Evolutionary conservation across 345 rosid genomes (phyloP), one percentile per base, ranked within the genome.

Genomic region (Gossypium sturtianum): DNA sequence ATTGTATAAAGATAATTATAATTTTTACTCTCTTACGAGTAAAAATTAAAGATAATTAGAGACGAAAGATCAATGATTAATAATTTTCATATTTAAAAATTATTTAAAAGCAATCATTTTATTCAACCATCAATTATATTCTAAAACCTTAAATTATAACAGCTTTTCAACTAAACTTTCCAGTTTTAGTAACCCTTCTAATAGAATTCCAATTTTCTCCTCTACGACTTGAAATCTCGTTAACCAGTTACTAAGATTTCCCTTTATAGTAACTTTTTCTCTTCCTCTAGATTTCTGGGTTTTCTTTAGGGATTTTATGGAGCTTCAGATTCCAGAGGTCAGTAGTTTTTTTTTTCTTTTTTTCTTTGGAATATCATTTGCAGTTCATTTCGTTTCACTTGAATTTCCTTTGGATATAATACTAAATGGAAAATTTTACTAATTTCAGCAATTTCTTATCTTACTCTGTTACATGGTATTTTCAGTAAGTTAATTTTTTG

Each of bases 341-440:
- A 0, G 12, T 16, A 9, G 15, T 9, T 12, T 67, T 23, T 12
- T n/a, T 23, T 11, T 27, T 12, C 25, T 15, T 12, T 23, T 11
- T 27, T 13, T 25, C 41, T 57, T 57, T 59, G 64, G 19, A 23
- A 58, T 23, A 12, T 66, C 54, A 20, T 66, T 66, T 67, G 4
- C 48, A n/a, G n/a, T 45, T 66, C 56, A 66, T 22, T 66, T 66
- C 72, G 34, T 49, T 67, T 67, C 11, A 47, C 20, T 67, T 47
- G 41, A 67, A 67, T 67, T 13, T 34, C 7, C 41, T 34, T 34
- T 34, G 41, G 41, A 34, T 34, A 34, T 67, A 1, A 23, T 20
- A 56, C 9, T 8, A 13, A 48, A 47, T 13, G 7, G 25, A 27
- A 44, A 15, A 51, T 4, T 57, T 17, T 69, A 29, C 23, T 20